Conservation (phyloP, 75 land plant species). For the Isoetes taiwanensis region DNA sequence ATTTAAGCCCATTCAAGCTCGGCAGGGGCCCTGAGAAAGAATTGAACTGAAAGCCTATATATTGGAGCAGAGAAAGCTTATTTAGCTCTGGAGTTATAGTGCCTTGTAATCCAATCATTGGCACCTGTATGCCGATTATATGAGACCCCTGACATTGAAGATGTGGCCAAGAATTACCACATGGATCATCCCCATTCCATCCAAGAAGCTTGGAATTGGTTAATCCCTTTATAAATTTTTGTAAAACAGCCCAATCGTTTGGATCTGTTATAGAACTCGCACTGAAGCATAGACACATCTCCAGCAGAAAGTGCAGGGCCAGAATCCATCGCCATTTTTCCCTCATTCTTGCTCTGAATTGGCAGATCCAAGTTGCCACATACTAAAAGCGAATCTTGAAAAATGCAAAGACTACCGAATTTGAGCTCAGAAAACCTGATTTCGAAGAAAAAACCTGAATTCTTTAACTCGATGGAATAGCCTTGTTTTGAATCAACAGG, state of each 20-base stretch:
- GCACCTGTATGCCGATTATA: slow-evolving; percentile 45
- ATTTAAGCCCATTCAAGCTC: slow-evolving; percentile 27
- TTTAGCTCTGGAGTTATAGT: slow-evolving; percentile 29
- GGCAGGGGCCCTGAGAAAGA: slow-evolving; percentile 51
- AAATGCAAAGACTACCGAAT: no score
- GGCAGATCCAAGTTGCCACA: no score
- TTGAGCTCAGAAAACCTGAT: no score
- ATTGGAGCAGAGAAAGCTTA: slow-evolving; percentile 29
- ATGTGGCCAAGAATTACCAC: slow-evolving; percentile 13
- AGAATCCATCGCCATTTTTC: no score
- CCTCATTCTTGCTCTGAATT: no score
- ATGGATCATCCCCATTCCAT: slow-evolving; percentile 10
- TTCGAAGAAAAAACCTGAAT: no score
- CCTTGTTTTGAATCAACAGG: no score
- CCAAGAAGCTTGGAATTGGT: slow-evolving; percentile 27
- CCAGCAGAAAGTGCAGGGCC: no score
- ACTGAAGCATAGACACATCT: no score
- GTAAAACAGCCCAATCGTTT: slow-evolving; percentile 32
- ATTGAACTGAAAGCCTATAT: slow-evolving; percentile 41
- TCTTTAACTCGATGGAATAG: no score
- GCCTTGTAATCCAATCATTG: slow-evolving; percentile 24
- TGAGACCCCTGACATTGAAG: slow-evolving; percentile 11
- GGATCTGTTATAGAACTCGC: no score
- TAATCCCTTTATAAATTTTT: slow-evolving; percentile 38
- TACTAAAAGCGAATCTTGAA: no score